These are phyloP conservation scores for Crepidotus variabilis DNA, from an alignment of 768 basidiomycete species.

Conservation along the genomic window DNA sequence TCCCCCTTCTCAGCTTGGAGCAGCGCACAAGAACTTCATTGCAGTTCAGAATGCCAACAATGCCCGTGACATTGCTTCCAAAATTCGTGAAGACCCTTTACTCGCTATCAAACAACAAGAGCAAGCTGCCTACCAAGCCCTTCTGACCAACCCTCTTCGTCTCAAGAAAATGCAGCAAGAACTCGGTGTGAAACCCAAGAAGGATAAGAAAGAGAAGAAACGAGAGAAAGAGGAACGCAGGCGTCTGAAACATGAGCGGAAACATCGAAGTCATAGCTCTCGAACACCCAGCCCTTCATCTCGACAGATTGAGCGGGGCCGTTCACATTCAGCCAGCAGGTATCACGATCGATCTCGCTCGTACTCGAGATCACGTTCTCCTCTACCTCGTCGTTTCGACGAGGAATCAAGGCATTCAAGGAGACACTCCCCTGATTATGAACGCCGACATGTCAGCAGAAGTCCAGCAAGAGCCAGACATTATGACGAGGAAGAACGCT, in stretches of 20 bases:
- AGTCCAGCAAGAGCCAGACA: conserved; percentile 26
- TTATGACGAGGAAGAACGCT: conserved; percentile 24
- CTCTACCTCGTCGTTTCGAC: conserved; percentile 26
- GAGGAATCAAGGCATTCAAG: conserved; percentile 18
- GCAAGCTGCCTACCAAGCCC: conserved; percentile 84
- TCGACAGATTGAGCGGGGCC: conserved; percentile 12
- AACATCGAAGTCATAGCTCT: conserved; percentile 20
- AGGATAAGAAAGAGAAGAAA: conserved; percentile 66
- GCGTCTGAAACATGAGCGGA: conserved; percentile 37
- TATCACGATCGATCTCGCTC: conserved; percentile 11
- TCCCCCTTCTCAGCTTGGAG: conserved; percentile 57
- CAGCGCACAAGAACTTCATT: conserved; percentile 88
- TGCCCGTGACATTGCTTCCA: conserved; percentile 81
- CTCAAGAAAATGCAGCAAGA: conserved; percentile 77
- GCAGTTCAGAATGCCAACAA: conserved; percentile 94
- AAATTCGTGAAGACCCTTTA: conserved; percentile 94
- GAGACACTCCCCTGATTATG: conserved; percentile 32
- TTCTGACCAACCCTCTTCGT: conserved; percentile 83
- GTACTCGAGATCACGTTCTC: conserved; percentile 45
- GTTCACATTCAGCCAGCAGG: conserved; percentile 6
- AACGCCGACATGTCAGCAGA: conserved; percentile 25
- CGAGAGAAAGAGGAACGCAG: conserved; percentile 43
- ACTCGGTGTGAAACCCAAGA: conserved; percentile 78
- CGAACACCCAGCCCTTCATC: conserved; percentile 14
- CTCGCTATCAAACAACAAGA: conserved; percentile 99